A percentile compares a stretch with the other conserved stretches of the same genome.
Evolutionary conservation across 176 grass and related monocot genomes (phyloP).

Genomic region (Carex littledalei): DNA sequence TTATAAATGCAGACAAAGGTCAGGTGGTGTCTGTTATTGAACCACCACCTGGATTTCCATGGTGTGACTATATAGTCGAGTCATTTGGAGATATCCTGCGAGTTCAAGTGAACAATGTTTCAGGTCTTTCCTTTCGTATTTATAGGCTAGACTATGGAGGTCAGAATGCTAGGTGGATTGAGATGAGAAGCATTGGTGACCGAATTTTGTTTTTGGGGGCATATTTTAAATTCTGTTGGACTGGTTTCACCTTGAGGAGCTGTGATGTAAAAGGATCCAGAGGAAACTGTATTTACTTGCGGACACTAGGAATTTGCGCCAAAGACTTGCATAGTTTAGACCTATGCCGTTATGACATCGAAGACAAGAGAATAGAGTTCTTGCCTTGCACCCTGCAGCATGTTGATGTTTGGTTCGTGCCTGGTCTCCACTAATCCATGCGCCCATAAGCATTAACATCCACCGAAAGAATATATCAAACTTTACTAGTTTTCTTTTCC

Average conservation of each 20-base stretch:
- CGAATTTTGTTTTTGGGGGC: background rate
- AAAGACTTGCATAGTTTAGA: background rate
- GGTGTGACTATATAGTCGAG: background rate
- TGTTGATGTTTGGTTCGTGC: background rate
- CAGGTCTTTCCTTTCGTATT: background rate
- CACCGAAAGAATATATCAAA: too few species aligned
- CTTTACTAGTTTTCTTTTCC: too few species aligned
- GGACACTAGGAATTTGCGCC: background rate
- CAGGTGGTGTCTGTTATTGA: background rate
- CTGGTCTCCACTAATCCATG: background rate
- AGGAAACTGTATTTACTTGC: background rate
- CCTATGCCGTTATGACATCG: background rate
- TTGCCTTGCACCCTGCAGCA: rapidly evolving
- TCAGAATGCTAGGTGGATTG: background rate
- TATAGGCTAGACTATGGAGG: background rate
- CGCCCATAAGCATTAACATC: background rate
- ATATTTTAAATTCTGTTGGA: background rate
- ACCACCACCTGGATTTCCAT: background rate
- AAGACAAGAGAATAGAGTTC: background rate
- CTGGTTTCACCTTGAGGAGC: background rate
- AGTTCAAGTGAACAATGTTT: background rate
- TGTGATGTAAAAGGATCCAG: background rate
- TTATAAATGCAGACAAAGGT: background rate
- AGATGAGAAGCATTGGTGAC: background rate
- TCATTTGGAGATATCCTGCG: background rate